Evolutionary conservation across 164 flowering plant species (phyloP), one percentile per base, ranked within the genome.

Genomic region (Akebia trifoliata): DNA sequence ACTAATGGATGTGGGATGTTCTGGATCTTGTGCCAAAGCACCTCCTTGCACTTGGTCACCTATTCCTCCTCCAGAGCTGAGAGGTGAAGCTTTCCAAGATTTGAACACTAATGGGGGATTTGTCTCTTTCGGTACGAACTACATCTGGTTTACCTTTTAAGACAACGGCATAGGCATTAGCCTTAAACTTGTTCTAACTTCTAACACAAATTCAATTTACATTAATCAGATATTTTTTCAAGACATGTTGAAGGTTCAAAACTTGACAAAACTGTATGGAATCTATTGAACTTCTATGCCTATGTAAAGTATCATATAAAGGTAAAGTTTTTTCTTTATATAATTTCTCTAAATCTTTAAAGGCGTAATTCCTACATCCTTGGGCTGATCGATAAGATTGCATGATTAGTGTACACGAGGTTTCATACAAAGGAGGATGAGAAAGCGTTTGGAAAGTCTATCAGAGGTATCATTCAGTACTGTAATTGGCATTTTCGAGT

Each of bases 31-130:
- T 77, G 62, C 72, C 11, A 83, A 79, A 57, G 95, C 76, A 67
- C 97, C 95, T 43, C 76, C 70, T 28, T 87, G 97, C 74, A 64
- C 54, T 62, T 90, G 97, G 95, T 83, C 97, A 49, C 87, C 97
- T 3, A 81, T 90, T 66, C 97, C 97, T 53, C 97, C 95, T 61
- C 76, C 80, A 46, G 95, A 85, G 59, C 64, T 90, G 60, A 82
- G 85, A 73, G 97, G 97, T 64, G 89, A 87, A 60, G 63, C 67
- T 28, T 61, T 85, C n/a, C 66, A 79, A 60, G 95, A 87, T 56
- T 68, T 90, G 63, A 85, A 74, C 69, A 90, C 95, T 30, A 90
- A 87, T 47, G 90, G 85, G 56, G 97, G 97, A 22, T 90, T 90
- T 68, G 81, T 91, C 54, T 76, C 98, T 60, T 88, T 91, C 60